phyloP scores from a whole-genome alignment of 1,284 basidiomycete genomes.

The Vanrija sp. region DNA sequence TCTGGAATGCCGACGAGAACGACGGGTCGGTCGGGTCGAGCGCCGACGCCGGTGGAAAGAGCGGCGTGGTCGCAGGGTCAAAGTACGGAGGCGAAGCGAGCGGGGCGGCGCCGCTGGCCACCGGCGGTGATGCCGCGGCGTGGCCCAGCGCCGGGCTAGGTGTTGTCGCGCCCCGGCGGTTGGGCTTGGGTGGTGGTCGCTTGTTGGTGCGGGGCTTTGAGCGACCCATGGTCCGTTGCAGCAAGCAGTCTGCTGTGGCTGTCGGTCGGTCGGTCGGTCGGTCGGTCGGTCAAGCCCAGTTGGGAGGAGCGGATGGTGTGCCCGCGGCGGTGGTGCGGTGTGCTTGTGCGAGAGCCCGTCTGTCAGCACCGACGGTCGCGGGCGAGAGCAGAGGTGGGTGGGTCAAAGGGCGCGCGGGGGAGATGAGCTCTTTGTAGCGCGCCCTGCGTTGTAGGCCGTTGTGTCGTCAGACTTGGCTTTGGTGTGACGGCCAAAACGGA shows the following conservation, averaged over 20 bases:
- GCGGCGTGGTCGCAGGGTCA: slow-evolving; percentile 11
- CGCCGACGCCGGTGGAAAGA: slow-evolving; percentile 12
- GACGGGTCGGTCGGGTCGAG: slow-evolving; percentile 26
- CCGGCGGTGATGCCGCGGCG: slow-evolving; percentile 1
- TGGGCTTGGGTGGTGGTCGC: slow-evolving; percentile 23
- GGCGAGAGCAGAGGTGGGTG: too few relatives aligned
- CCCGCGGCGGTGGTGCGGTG: too few relatives aligned
- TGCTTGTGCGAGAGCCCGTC: too few relatives aligned
- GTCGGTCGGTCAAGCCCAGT: not conserved
- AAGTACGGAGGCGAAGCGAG: slow-evolving; percentile 1
- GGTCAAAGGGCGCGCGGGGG: too few relatives aligned
- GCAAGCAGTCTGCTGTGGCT: not conserved
- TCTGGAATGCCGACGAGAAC: slow-evolving; percentile 34
- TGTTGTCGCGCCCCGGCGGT: slow-evolving; percentile 1
- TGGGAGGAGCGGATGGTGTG: too few relatives aligned
- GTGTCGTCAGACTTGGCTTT: too few relatives aligned
- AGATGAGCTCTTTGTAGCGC: too few relatives aligned
- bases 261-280: not conserved
- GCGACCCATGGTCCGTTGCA: slow-evolving; percentile 33
- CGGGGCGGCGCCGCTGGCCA: not conserved
- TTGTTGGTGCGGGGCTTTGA: slow-evolving; percentile 45
- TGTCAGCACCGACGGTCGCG: too few relatives aligned
- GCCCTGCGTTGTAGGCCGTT: too few relatives aligned
- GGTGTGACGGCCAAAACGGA: too few relatives aligned
- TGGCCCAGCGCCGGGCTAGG: not conserved